These are phyloP conservation scores for Naematelia encephala DNA, from an alignment of 768 basidiomycete genomes.

Conservation along the genomic window DNA sequence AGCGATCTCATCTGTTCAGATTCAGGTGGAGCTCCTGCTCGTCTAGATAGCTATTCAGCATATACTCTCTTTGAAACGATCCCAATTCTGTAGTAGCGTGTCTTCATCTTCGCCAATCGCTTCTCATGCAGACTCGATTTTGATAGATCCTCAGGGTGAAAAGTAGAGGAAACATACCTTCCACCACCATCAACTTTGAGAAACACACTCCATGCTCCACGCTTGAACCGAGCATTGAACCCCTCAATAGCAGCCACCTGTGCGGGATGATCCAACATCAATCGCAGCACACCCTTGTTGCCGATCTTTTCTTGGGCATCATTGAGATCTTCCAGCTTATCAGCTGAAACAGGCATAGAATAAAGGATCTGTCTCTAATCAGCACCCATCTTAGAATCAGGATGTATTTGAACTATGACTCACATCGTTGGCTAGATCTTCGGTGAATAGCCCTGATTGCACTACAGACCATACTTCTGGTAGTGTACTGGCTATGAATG, in stretches of 20 bases:
- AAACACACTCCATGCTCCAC: slow-evolving; percentile 68
- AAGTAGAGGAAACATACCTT: slow-evolving; percentile 58
- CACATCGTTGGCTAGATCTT: slow-evolving; percentile 75
- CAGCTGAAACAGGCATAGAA: slow-evolving; percentile 66
- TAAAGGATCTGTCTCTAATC: slow-evolving; percentile 64
- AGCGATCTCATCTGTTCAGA: slow-evolving; percentile 61
- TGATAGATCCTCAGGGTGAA: too few relatives aligned
- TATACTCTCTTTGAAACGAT: too few relatives aligned
- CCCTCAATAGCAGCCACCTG: slow-evolving; percentile 66
- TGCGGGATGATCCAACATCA: slow-evolving; percentile 72
- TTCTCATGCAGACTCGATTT: too few relatives aligned
- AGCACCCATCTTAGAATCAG: not conserved
- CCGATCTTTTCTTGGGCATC: slow-evolving; percentile 60
- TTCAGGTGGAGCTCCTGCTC: slow-evolving; percentile 64
- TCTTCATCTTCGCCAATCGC: too few relatives aligned
- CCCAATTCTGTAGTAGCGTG: too few relatives aligned
- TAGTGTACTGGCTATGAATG: slow-evolving; percentile 74
- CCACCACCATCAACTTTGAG: slow-evolving; percentile 76
- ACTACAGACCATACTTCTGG: slow-evolving; percentile 77
- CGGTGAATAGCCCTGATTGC: slow-evolving; percentile 63
- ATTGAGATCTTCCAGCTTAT: slow-evolving; percentile 70
- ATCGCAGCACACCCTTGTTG: slow-evolving; percentile 61
- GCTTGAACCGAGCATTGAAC: slow-evolving; percentile 49
- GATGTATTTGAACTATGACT: slow-evolving; percentile 40
- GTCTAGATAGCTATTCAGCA: slow-evolving; percentile 53